Conservation (phyloP, 441 rosid species). For the Omphalea diandra region DNA sequence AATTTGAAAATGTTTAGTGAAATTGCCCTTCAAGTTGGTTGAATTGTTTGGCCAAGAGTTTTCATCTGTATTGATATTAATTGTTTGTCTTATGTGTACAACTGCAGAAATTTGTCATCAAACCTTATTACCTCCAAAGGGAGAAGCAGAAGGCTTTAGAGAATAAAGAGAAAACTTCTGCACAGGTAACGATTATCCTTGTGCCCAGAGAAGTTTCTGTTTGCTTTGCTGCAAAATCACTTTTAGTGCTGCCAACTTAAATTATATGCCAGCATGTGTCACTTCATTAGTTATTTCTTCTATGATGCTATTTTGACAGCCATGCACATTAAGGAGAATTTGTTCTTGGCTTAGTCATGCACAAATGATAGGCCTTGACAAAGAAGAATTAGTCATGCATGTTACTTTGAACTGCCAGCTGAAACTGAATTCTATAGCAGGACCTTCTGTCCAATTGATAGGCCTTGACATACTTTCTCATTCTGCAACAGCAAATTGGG, state of each 20-base stretch:
- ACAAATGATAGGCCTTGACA: too few relatives aligned
- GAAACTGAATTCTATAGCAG: too few relatives aligned
- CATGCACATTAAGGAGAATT: too few relatives aligned
- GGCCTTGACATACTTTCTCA: too few relatives aligned
- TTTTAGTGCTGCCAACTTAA: background rate
- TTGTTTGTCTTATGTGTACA: constrained; percentile 3
- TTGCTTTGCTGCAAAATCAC: constrained; percentile 5
- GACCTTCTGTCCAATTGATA: too few relatives aligned
- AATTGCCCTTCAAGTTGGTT: background rate
- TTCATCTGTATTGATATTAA: constrained; percentile 7
- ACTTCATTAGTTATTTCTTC: background rate
- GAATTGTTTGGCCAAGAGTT: background rate
- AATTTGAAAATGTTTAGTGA: background rate
- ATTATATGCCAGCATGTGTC: background rate
- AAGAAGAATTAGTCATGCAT: too few relatives aligned
- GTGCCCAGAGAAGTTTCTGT: constrained; percentile 10
- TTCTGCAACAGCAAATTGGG: background rate
- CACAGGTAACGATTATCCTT: constrained; percentile 54
- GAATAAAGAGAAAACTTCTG: constrained; percentile 64
- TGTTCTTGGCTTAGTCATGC: too few relatives aligned
- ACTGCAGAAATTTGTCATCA: constrained; percentile 71
- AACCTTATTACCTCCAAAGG: constrained; percentile 71
- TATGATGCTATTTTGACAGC: too few relatives aligned
- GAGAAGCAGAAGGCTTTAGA: constrained; percentile 73
- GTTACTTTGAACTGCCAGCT: too few relatives aligned